Percentiles rank a stretch among this genome's conserved stretches.
Evolutionary conservation across 805 yeast genomes (phyloP).

Genomic region (Gaillardinia entomophila): DNA sequence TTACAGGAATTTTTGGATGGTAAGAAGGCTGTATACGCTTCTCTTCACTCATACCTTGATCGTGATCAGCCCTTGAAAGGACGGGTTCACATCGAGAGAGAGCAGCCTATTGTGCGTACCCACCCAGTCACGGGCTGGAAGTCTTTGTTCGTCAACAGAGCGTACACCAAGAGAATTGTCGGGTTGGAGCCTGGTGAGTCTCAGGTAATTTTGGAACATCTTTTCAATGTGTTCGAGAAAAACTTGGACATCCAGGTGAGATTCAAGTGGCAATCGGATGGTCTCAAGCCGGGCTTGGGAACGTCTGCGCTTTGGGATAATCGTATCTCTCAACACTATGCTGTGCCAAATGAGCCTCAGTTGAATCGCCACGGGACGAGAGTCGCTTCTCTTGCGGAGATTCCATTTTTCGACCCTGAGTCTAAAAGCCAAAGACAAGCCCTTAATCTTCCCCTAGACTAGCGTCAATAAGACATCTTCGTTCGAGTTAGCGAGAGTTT

Average conservation of each 20-base stretch:
- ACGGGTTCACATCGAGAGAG: conserved; percentile 25
- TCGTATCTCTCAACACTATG: conserved; percentile 48
- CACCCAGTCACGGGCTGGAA: conserved; percentile 15
- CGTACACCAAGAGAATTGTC: conserved; percentile 10
- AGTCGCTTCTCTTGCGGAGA: conserved; percentile 50
- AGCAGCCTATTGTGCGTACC: conserved; percentile 11
- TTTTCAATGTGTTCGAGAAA: conserved; percentile 35
- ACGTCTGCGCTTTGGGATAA: conserved; percentile 59
- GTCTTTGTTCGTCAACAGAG: conserved; percentile 11
- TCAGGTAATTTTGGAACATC: conserved; percentile 11
- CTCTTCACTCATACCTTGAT: conserved; percentile 22
- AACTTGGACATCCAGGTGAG: conserved; percentile 53
- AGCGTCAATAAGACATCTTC: too few relatives aligned
- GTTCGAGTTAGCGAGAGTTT: too few relatives aligned
- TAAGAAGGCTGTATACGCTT: conserved; percentile 40
- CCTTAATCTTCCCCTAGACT: conserved; percentile 30
- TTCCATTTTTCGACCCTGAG: conserved; percentile 44
- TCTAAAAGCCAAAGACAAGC: conserved; percentile 51
- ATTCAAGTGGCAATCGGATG: conserved; percentile 46
- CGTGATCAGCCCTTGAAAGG: conserved; percentile 29
- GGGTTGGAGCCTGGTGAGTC: conserved; percentile 14
- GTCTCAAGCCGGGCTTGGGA: conserved; percentile 35
- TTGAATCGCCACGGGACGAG: conserved; percentile 46
- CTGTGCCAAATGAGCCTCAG: conserved; percentile 44
- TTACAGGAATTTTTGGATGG: conserved; percentile 48